A percentile compares a stretch with the other conserved stretches of the same genome.
Conservation (phyloP, 2,329 filamentous ascomycete species). For the Fusarium luffae region DNA sequence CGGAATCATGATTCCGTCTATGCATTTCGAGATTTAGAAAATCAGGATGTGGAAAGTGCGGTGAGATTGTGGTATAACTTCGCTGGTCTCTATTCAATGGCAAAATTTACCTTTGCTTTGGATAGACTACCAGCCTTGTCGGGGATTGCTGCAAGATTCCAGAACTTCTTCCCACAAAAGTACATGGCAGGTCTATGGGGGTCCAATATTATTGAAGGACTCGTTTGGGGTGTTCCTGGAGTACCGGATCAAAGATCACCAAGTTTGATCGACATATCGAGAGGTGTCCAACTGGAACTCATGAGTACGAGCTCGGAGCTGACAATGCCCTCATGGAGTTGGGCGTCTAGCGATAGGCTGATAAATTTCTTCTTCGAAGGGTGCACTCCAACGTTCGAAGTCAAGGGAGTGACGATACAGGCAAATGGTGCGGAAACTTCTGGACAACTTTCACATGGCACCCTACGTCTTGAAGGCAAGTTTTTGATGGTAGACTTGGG, state of each 20-base stretch:
- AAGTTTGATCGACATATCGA: background rate
- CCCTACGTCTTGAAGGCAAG: background rate
- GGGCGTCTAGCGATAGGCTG: background rate
- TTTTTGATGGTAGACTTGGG: background rate
- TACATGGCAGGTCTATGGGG: conserved; percentile 3
- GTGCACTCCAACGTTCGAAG: background rate
- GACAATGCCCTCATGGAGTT: conserved; percentile 9
- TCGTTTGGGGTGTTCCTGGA: background rate
- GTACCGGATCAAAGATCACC: background rate
- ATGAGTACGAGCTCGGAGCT: too few species aligned
- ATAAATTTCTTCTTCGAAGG: background rate
- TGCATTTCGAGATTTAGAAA: background rate
- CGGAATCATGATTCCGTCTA: too few species aligned
- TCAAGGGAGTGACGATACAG: background rate
- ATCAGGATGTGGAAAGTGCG: too few species aligned
- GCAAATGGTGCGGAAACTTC: background rate
- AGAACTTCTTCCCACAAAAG: background rate
- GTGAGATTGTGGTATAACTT: background rate
- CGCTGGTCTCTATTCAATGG: background rate
- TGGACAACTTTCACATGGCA: background rate
- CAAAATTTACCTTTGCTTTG: background rate
- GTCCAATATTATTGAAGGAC: background rate
- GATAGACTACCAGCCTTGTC: conserved; percentile 2
- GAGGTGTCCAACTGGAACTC: background rate
- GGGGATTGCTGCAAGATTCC: background rate